A percentile compares a stretch with the other conserved stretches of the same genome.
Conservation (phyloP, 805 yeast genomes). For the Kazachstania bromeliacearum region DNA sequence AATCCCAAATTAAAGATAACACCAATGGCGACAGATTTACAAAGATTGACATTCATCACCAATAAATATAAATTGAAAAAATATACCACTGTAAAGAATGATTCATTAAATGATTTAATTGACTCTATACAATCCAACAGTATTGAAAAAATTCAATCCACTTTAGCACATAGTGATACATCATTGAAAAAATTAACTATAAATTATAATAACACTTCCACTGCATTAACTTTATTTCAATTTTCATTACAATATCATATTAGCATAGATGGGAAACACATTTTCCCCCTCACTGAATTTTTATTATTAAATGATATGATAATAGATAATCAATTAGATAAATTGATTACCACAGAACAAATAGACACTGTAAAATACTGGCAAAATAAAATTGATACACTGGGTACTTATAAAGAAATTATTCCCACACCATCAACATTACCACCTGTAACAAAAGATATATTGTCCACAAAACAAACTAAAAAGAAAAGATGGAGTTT, state of each 20-base stretch:
- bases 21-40: slow-evolving; percentile 33
- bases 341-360: slow-evolving; percentile 19
- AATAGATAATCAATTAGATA: slow-evolving; percentile 33
- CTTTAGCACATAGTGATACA: slow-evolving; percentile 15
- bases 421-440: not conserved
- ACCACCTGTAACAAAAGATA: not conserved
- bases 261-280: slow-evolving; percentile 23
- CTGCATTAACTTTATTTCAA: slow-evolving; percentile 28
- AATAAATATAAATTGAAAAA: slow-evolving; percentile 53
- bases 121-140: slow-evolving; percentile 45
- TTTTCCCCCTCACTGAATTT: slow-evolving; percentile 47
- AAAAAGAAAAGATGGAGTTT: slow-evolving; percentile 8
- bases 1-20: slow-evolving; percentile 22
- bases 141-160: slow-evolving; percentile 16
- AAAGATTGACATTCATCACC: slow-evolving; percentile 49
- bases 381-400: slow-evolving; percentile 34
- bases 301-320: slow-evolving; percentile 48
- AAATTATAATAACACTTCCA: slow-evolving; percentile 10
- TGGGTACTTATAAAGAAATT: slow-evolving; percentile 7
- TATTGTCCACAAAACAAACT: not conserved
- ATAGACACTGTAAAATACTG: slow-evolving; percentile 45
- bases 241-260: slow-evolving; percentile 45
- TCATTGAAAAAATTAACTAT: slow-evolving; percentile 10
- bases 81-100: slow-evolving; percentile 29
- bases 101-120: slow-evolving; percentile 34